Evolutionary conservation across 495 filamentous ascomycete genomes (phyloP).

Genomic region (Penicillium mononematosum): DNA sequence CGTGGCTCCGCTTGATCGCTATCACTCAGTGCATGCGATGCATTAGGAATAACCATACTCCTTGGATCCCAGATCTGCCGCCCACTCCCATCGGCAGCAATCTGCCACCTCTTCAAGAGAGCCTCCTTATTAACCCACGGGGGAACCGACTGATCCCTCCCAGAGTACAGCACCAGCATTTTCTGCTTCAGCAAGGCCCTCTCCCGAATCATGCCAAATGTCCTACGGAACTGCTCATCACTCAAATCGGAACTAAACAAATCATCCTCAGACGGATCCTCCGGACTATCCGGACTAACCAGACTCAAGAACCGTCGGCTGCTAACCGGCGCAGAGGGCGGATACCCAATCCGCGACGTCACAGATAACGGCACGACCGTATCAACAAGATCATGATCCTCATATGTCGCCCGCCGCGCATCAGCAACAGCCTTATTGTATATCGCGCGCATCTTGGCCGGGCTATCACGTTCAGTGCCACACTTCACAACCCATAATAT

Average conservation of each 20-base stretch:
- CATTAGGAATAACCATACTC: slow-evolving; percentile 45
- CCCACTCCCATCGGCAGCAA: slow-evolving; percentile 47
- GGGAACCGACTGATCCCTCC: slow-evolving; percentile 69
- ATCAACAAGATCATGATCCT: slow-evolving; percentile 28
- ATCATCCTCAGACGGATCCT: slow-evolving; percentile 71
- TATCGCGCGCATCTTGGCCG: slow-evolving; percentile 27
- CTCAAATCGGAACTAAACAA: slow-evolving; percentile 77
- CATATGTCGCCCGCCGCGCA: slow-evolving; percentile 25
- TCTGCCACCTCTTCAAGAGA: slow-evolving; percentile 62
- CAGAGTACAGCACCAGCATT: slow-evolving; percentile 59
- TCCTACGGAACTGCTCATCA: slow-evolving; percentile 53
- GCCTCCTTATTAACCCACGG: slow-evolving; percentile 58
- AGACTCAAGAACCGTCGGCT: slow-evolving; percentile 66
- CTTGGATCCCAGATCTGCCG: slow-evolving; percentile 37
- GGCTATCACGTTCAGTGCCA: slow-evolving; percentile 34
- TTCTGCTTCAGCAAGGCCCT: slow-evolving; percentile 51
- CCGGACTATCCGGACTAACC: slow-evolving; percentile 48
- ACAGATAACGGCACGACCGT: slow-evolving; percentile 37
- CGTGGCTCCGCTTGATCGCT: slow-evolving; percentile 46
- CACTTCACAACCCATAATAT: slow-evolving; percentile 42
- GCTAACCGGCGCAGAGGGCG: slow-evolving; percentile 53
- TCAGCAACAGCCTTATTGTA: slow-evolving; percentile 31
- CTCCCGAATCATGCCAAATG: slow-evolving; percentile 61
- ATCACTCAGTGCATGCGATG: slow-evolving; percentile 49
- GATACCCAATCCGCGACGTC: slow-evolving; percentile 37